phyloP scores from a whole-genome alignment of 2,329 filamentous ascomycete species.

The Nemania diffusa region DNA sequence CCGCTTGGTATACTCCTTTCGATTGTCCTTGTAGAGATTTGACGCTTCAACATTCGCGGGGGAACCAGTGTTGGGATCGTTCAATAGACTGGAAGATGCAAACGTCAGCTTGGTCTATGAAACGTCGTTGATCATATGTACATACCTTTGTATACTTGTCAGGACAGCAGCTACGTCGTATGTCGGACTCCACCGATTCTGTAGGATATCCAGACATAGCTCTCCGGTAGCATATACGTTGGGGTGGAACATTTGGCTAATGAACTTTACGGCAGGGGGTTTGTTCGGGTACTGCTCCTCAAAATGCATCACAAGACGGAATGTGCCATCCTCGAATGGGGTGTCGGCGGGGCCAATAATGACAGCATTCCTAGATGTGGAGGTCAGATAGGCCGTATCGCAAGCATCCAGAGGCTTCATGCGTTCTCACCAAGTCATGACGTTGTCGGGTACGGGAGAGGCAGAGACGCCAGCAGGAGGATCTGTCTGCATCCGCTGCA shows the following conservation, averaged over 20 bases:
- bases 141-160: constrained; percentile 94
- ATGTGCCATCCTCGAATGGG: constrained; percentile 97
- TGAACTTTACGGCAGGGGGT: constrained; percentile 96
- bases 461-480: constrained; percentile 96
- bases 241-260: constrained; percentile 98
- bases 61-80: constrained; percentile 98
- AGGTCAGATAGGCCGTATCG: constrained; percentile 43
- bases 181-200: constrained; percentile 98
- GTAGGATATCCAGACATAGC: constrained; percentile 93
- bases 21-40: constrained; percentile 98
- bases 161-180: constrained; percentile 98
- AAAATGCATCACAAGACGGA: constrained; percentile 98
- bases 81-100: constrained; percentile 74
- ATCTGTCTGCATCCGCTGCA: constrained; percentile 97
- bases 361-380: constrained; percentile 83
- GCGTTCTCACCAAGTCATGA: constrained; percentile 86
- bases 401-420: constrained; percentile 23
- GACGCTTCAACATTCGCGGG: constrained; percentile 98
- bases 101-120: constrained; percentile 6
- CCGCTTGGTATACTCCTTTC: constrained; percentile 94
- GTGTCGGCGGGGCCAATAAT: constrained; percentile 98
- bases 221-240: constrained; percentile 98
- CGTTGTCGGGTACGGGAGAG: constrained; percentile 94
- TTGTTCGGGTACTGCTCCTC: constrained; percentile 99
- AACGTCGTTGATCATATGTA: constrained; percentile 23